phyloP scores from a whole-genome alignment of 73 alveolate species.

The Paramecium sexaurelia region DNA sequence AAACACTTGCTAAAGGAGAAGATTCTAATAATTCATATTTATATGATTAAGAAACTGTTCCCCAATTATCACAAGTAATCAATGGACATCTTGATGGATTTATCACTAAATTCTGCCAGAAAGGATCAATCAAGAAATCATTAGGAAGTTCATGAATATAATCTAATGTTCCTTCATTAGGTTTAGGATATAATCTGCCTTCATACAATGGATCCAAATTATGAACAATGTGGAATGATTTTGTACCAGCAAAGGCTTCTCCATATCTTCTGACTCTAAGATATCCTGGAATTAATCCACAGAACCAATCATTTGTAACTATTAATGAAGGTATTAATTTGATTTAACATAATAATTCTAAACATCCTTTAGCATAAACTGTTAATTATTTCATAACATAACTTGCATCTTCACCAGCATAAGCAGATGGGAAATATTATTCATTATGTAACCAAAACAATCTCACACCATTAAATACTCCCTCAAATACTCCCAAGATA shows the following conservation, averaged over 20 bases:
- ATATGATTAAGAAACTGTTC: constrained; percentile 97
- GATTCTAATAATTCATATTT: constrained; percentile 84
- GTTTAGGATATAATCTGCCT: constrained; percentile 88
- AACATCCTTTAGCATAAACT: constrained; percentile 91
- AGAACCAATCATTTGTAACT: constrained; percentile 97
- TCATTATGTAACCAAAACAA: constrained; percentile 92
- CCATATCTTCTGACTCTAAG: constrained; percentile 94
- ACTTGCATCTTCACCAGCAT: constrained; percentile 84
- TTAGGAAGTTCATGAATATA: constrained; percentile 90
- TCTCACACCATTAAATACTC: constrained; percentile 91
- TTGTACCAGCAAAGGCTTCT: constrained; percentile 89
- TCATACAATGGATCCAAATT: constrained; percentile 96
- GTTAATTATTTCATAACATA: constrained; percentile 70
- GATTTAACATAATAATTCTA: constrained; percentile 90
- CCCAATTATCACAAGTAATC: constrained; percentile 97
- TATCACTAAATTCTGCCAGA: constrained; percentile 86
- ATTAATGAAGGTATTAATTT: constrained; percentile 86
- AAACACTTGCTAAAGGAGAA: constrained; percentile 86
- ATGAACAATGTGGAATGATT: constrained; percentile 96
- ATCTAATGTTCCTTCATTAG: constrained; percentile 85
- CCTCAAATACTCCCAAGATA: constrained; percentile 92
- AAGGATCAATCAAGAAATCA: constrained; percentile 94
- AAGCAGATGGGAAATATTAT: constrained; percentile 91
- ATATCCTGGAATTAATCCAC: constrained; percentile 97
- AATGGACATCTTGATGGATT: constrained; percentile 98